Conservation (phyloP, 2,329 filamentous ascomycete genomes). For the Aciculosporium take region DNA sequence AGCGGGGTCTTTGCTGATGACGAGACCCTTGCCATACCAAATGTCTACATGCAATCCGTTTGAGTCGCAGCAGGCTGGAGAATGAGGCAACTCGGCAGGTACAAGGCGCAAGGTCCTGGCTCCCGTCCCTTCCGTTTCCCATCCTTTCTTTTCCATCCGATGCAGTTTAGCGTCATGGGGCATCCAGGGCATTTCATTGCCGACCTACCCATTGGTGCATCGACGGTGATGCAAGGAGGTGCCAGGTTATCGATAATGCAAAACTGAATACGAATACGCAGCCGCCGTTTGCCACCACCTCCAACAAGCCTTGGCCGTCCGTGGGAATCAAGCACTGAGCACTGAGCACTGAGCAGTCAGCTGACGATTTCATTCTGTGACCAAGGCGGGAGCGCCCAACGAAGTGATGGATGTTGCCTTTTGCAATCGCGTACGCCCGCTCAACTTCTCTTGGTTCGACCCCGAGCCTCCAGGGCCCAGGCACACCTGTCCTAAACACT, state of each 20-base stretch:
- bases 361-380: too few relatives aligned
- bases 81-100: constrained; percentile 21
- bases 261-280: too few relatives aligned
- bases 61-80: constrained; percentile 14
- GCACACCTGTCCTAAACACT: neutral
- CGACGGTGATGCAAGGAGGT: too few relatives aligned
- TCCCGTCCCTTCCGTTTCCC: constrained; percentile 18
- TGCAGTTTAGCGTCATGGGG: neutral
- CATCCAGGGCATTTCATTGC: neutral
- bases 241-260: constrained; percentile 5
- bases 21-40: neutral
- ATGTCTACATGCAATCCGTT: neutral
- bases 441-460: too few relatives aligned
- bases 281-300: too few relatives aligned
- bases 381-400: too few relatives aligned
- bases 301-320: too few relatives aligned
- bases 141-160: constrained; percentile 5
- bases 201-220: neutral
- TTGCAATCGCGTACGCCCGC: neutral
- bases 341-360: too few relatives aligned
- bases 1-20: too few relatives aligned
- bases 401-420: too few relatives aligned
- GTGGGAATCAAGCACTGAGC: too few relatives aligned
- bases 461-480: neutral
- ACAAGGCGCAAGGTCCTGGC: constrained; percentile 15